A percentile compares a stretch with the other conserved stretches of the same genome.
Evolutionary conservation across 2,329 filamentous ascomycete genomes (phyloP).

Genomic region (Lachnum nothofagi): DNA sequence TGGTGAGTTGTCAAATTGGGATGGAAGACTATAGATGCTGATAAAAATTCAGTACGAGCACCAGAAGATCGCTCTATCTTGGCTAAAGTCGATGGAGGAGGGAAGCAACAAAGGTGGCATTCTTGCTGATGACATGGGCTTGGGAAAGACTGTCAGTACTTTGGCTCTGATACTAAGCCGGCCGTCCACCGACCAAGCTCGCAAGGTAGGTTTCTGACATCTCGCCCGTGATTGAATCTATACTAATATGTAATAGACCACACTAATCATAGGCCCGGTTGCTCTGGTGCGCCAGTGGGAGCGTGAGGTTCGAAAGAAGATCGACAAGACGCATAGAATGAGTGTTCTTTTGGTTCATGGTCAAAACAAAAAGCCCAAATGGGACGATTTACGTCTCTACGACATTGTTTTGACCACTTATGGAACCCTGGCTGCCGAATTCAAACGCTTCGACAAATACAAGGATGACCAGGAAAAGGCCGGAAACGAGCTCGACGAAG

Average conservation of each 20-base stretch:
- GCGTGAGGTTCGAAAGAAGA: conserved; percentile 67
- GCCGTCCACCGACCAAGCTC: conserved; percentile 47
- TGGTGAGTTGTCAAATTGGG: conserved; percentile 35
- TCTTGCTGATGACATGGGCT: conserved; percentile 75
- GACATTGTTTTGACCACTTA: conserved; percentile 79
- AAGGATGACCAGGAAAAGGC: conserved; percentile 25
- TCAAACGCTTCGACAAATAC: conserved; percentile 55
- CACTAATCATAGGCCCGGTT: conserved; percentile 76
- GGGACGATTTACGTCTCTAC: conserved; percentile 55
- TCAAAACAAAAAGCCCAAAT: conserved; percentile 50
- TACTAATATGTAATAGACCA: conserved; percentile 49
- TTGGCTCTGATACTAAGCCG: conserved; percentile 59
- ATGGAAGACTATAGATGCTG: conserved; percentile 7
- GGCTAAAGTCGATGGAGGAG: conserved; percentile 71
- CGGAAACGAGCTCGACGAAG: conserved; percentile 35
- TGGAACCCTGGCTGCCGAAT: conserved; percentile 63
- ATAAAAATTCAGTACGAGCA: conserved; percentile 56
- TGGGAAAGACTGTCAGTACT: conserved; percentile 80
- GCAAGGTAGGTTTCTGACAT: conserved; percentile 28
- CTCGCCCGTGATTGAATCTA: neutral
- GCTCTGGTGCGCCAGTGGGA: conserved; percentile 81
- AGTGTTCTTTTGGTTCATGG: conserved; percentile 67
- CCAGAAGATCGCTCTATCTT: conserved; percentile 71
- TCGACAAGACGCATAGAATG: conserved; percentile 55
- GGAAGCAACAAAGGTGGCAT: conserved; percentile 70